Evolutionary conservation across 1,284 basidiomycete genomes (phyloP).

Genomic region (Sanguinoderma infundibulare): DNA sequence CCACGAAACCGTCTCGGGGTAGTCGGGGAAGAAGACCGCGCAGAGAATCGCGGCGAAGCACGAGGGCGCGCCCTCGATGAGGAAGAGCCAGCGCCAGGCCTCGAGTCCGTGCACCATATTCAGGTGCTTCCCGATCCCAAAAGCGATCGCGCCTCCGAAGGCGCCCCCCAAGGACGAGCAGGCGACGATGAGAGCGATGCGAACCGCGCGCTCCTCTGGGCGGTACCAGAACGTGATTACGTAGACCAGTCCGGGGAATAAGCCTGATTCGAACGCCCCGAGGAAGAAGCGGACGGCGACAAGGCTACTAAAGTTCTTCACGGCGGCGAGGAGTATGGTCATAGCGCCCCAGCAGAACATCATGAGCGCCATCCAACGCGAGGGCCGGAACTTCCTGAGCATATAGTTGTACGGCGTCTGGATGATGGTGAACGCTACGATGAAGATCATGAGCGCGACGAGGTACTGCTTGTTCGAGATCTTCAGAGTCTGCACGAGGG

Average conservation of each 20-base stretch:
- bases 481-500: conserved; percentile 37
- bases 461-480: conserved; percentile 40
- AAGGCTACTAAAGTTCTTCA: conserved; percentile 39
- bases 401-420: conserved; percentile 46
- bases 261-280: conserved; percentile 67
- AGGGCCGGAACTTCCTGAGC: conserved; percentile 46
- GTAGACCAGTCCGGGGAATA: conserved; percentile 63
- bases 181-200: conserved; percentile 42
- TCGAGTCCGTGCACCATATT: conserved; percentile 36
- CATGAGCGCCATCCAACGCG: conserved; percentile 41
- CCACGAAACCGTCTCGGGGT: conserved; percentile 48
- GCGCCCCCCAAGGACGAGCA: conserved; percentile 47
- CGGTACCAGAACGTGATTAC: conserved; percentile 47
- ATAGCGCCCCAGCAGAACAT: conserved; percentile 48
- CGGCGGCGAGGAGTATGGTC: conserved; percentile 41
- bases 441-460: conserved; percentile 44
- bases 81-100: conserved; percentile 48
- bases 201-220: conserved; percentile 44
- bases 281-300: conserved; percentile 61
- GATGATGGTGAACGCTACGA: conserved; percentile 41
- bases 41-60: conserved; percentile 43
- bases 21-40: conserved; percentile 47
- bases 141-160: conserved; percentile 48
- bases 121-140: conserved; percentile 40
- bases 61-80: conserved; percentile 52